Conservation (phyloP, 2,329 filamentous ascomycete species). For the Xylariaceae sp. region DNA sequence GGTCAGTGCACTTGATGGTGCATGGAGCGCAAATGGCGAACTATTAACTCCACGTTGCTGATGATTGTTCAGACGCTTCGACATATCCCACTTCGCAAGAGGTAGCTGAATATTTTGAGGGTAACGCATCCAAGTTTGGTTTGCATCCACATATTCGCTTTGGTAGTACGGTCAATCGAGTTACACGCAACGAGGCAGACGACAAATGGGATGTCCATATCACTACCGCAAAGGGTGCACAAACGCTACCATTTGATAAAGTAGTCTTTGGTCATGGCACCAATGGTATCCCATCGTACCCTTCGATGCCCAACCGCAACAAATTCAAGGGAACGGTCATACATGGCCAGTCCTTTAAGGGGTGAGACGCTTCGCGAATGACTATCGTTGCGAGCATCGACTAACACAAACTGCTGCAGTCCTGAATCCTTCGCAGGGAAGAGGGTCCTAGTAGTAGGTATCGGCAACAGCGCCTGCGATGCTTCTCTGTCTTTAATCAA, state of each 20-base stretch:
- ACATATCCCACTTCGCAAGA: slow-evolving; percentile 13
- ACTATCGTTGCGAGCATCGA: not conserved
- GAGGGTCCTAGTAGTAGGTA: slow-evolving; percentile 20
- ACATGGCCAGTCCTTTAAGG: slow-evolving; percentile 22
- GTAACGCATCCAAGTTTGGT: slow-evolving; percentile 19
- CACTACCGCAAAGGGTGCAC: slow-evolving; percentile 10
- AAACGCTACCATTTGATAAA: slow-evolving; percentile 17
- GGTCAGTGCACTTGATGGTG: slow-evolving; percentile 6
- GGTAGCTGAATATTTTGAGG: slow-evolving; percentile 17
- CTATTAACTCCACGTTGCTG: not conserved
- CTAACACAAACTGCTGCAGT: not conserved
- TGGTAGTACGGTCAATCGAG: slow-evolving; percentile 15
- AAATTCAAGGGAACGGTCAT: slow-evolving; percentile 21
- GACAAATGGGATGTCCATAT: slow-evolving; percentile 20
- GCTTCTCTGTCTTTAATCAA: slow-evolving; percentile 10
- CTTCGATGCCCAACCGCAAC: slow-evolving; percentile 15
- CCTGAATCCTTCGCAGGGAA: slow-evolving; percentile 15
- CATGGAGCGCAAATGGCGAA: not conserved
- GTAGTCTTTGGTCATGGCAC: slow-evolving; percentile 20
- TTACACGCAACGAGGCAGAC: slow-evolving; percentile 16
- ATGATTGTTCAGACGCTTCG: slow-evolving; percentile 10
- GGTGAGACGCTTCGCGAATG: slow-evolving; percentile 3
- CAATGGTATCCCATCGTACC: slow-evolving; percentile 16
- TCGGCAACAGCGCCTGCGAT: slow-evolving; percentile 23
- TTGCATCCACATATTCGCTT: slow-evolving; percentile 17